Evolutionary conservation across 805 yeast species (phyloP).

Genomic region (Jamesozyma hellenica): DNA sequence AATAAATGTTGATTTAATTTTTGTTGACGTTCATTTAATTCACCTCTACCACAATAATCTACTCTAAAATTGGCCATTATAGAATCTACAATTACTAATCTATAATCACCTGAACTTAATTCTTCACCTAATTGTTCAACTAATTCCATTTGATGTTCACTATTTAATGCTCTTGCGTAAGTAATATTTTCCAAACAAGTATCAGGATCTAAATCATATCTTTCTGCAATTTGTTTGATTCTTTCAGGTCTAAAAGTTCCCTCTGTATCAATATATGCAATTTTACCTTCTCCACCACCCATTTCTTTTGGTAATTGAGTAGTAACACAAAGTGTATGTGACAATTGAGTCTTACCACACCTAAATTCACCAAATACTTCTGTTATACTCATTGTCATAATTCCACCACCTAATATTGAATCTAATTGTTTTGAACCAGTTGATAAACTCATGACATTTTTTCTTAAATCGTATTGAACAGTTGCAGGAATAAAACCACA

Average conservation of each 20-base stretch:
- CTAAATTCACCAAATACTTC: constrained; percentile 76
- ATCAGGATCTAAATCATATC: constrained; percentile 61
- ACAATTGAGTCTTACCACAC: constrained; percentile 74
- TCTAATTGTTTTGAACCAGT: constrained; percentile 68
- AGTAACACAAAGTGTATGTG: constrained; percentile 70
- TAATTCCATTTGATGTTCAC: constrained; percentile 70
- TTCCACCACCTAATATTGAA: constrained; percentile 61
- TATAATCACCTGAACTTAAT: constrained; percentile 57
- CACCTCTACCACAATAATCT: constrained; percentile 72
- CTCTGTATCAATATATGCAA: constrained; percentile 70
- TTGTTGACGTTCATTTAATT: constrained; percentile 65
- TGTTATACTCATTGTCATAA: constrained; percentile 66
- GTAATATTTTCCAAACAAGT: constrained; percentile 62
- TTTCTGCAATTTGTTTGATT: constrained; percentile 51
- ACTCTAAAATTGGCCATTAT: constrained; percentile 74
- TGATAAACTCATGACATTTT: constrained; percentile 52
- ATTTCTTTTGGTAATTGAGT: constrained; percentile 57
- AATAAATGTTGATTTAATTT: constrained; percentile 51
- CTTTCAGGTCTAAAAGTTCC: constrained; percentile 74
- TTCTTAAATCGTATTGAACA: constrained; percentile 53
- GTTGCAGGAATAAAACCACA: constrained; percentile 69
- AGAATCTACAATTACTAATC: constrained; percentile 55
- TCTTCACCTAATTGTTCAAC: constrained; percentile 57
- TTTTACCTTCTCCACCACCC: constrained; percentile 80
- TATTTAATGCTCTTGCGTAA: constrained; percentile 66